Percentiles rank a stretch among this genome's conserved stretches.
Evolutionary conservation across 1,284 basidiomycete genomes (phyloP).

Genomic region (Entoloma clypeatum): DNA sequence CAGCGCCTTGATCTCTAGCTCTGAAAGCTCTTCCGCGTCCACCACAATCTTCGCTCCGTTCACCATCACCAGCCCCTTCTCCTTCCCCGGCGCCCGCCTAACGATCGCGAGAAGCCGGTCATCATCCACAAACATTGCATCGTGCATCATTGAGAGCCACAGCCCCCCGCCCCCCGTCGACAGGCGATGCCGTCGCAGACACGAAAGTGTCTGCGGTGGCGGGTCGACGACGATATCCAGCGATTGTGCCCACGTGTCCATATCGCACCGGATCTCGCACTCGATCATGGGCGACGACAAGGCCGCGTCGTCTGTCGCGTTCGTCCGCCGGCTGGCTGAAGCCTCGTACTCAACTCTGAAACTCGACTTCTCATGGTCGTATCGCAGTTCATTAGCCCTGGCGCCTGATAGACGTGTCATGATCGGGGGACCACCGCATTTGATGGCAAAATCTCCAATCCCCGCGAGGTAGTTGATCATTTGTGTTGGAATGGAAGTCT

Average conservation of each 20-base stretch:
- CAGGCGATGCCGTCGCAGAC: conserved; percentile 83
- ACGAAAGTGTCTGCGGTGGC: conserved; percentile 82
- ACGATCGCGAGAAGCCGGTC: conserved; percentile 76
- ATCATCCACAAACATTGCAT: conserved; percentile 70
- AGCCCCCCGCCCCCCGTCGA: conserved; percentile 88
- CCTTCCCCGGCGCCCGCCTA: conserved; percentile 70
- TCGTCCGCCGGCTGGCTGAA: conserved; percentile 46
- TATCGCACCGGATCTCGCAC: conserved; percentile 92
- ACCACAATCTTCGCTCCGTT: conserved; percentile 87
- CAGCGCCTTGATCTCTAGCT: conserved; percentile 83
- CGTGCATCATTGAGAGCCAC: conserved; percentile 95
- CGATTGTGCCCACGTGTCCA: conserved; percentile 86
- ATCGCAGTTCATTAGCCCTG: conserved; percentile 68
- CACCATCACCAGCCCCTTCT: conserved; percentile 80
- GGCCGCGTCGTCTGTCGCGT: conserved; percentile 10
- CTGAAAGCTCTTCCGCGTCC: conserved; percentile 89
- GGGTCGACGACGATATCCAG: conserved; percentile 94
- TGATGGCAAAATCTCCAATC: conserved; percentile 92
- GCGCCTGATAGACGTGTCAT: conserved; percentile 84
- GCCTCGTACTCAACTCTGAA: conserved; percentile 87
- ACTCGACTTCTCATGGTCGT: conserved; percentile 83
- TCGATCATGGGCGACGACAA: conserved; percentile 62
- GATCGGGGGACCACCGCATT: conserved; percentile 90
- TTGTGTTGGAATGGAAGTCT: conserved; percentile 86
- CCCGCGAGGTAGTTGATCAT: conserved; percentile 88